Conservation (phyloP, 495 filamentous ascomycete genomes). For the Aspergillus egyptiacus region DNA sequence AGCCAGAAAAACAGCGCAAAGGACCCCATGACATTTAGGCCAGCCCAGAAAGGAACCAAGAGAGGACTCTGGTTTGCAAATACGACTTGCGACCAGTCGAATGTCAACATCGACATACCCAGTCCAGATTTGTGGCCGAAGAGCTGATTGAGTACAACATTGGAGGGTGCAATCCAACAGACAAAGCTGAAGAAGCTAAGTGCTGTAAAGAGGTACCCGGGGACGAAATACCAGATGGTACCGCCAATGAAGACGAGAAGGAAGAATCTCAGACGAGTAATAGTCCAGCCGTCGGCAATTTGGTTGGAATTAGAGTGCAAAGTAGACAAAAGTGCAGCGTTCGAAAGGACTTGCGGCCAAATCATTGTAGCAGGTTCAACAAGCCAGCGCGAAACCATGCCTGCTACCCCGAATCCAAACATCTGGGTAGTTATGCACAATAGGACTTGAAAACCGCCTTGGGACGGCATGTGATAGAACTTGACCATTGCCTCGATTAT, state of each 20-base stretch:
- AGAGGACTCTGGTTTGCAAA: constrained; percentile 80
- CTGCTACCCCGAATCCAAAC: constrained; percentile 68
- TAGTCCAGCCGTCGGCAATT: constrained; percentile 75
- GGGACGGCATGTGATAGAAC: constrained; percentile 64
- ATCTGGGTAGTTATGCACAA: constrained; percentile 65
- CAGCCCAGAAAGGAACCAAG: constrained; percentile 86
- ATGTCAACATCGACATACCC: constrained; percentile 80
- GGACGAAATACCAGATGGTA: constrained; percentile 76
- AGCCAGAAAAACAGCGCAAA: constrained; percentile 87
- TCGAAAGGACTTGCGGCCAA: constrained; percentile 85
- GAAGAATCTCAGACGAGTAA: constrained; percentile 80
- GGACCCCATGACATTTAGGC: constrained; percentile 79
- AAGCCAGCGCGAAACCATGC: constrained; percentile 51
- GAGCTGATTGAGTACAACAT: constrained; percentile 61
- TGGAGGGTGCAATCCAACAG: constrained; percentile 82
- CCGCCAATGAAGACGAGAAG: constrained; percentile 58
- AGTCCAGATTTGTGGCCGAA: constrained; percentile 62
- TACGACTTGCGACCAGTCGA: constrained; percentile 91
- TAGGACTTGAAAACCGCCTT: constrained; percentile 62
- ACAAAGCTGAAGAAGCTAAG: constrained; percentile 87
- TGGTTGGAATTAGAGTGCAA: constrained; percentile 78
- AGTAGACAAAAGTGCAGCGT: constrained; percentile 79
- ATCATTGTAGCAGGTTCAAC: constrained; percentile 81
- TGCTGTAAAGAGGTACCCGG: constrained; percentile 77
- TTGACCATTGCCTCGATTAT: constrained; percentile 60